These are phyloP conservation scores for Macadamia tetraphylla DNA, from an alignment of 164 flowering plant species.

Conservation along the genomic window DNA sequence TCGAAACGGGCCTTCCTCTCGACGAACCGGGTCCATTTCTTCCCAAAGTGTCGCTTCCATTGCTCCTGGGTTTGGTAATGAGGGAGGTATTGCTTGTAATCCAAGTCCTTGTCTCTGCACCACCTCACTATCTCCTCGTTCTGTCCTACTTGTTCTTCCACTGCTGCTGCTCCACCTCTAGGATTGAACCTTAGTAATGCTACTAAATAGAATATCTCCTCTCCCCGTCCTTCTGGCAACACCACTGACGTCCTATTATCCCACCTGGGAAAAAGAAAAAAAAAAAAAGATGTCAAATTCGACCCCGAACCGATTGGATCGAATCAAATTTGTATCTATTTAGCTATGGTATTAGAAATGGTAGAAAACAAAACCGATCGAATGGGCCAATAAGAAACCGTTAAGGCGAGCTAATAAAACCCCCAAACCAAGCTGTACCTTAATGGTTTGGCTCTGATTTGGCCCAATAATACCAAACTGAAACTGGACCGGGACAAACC, in stretches of 20 bases:
- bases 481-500: too few species aligned
- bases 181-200: slow-evolving; percentile 62
- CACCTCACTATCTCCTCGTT: slow-evolving; percentile 52
- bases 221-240: slow-evolving; percentile 70
- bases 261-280: slow-evolving; percentile 50
- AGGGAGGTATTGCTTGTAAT: slow-evolving; percentile 74
- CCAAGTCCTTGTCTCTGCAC: slow-evolving; percentile 44
- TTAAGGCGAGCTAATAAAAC: too few species aligned
- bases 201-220: slow-evolving; percentile 72
- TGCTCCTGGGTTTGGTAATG: slow-evolving; percentile 57
- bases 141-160: slow-evolving; percentile 43
- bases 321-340: too few species aligned
- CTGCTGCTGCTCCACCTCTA: slow-evolving; percentile 35
- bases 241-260: slow-evolving; percentile 65
- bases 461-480: too few species aligned
- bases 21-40: slow-evolving; percentile 60
- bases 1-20: slow-evolving; percentile 65
- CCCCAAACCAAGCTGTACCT: too few species aligned
- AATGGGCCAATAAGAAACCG: too few species aligned
- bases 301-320: too few species aligned
- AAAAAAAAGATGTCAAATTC: not conserved
- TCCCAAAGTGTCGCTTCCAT: slow-evolving; percentile 81
- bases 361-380: too few species aligned
- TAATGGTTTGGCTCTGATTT: too few species aligned
- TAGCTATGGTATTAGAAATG: too few species aligned